A percentile compares a stretch with the other conserved stretches of the same genome.
Conservation (phyloP, 129 eudicot species). For the Saussurea involucrata region DNA sequence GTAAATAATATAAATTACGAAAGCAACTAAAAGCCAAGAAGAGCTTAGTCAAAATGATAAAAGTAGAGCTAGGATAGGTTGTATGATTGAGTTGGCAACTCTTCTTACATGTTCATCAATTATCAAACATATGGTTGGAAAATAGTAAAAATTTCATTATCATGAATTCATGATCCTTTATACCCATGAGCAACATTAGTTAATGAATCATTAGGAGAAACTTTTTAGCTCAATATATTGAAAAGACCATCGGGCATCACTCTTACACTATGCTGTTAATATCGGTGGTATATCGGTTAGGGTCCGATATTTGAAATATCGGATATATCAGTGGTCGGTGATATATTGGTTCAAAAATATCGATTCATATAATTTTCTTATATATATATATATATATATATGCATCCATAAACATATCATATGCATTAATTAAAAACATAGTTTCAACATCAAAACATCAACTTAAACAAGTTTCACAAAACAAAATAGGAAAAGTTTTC, state of each 20-base stretch:
- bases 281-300: no score
- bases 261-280: no score
- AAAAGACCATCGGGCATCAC: background rate
- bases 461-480: no score
- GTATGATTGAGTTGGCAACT: background rate
- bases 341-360: no score
- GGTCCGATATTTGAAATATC: no score
- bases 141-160: background rate
- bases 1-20: background rate
- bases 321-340: no score
- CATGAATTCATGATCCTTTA: background rate
- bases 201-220: background rate
- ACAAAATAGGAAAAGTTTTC: no score
- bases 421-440: no score
- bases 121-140: background rate
- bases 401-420: no score
- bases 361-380: no score
- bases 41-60: background rate
- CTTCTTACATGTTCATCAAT: background rate
- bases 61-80: background rate
- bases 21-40: background rate
- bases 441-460: no score
- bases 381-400: no score
- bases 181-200: background rate
- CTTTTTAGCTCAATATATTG: background rate